Evolutionary conservation across 306 rosid species (phyloP).

Genomic region (Aeschynomene evenia): DNA sequence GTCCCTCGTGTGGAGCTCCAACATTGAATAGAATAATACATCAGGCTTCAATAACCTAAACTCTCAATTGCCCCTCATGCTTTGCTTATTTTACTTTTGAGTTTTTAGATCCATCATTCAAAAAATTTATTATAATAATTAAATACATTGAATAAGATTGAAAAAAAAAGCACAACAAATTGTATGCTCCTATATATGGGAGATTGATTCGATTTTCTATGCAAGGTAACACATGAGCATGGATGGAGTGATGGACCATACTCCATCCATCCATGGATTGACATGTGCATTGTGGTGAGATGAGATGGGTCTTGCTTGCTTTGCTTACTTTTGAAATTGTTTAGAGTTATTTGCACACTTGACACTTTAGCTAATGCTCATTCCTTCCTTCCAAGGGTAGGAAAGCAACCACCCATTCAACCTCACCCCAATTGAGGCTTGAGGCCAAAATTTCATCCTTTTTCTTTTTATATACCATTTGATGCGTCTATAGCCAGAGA

Average conservation of each 20-base stretch:
- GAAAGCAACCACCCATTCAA: background rate
- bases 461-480: background rate
- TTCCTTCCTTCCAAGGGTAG: constrained; percentile 1
- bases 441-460: background rate
- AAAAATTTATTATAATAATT: too few species aligned
- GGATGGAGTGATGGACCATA: background rate
- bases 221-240: background rate
- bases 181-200: too few species aligned
- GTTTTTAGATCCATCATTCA: background rate
- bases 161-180: too few species aligned
- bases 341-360: background rate
- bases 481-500: background rate
- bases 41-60: background rate
- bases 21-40: background rate
- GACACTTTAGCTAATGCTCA: background rate
- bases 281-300: background rate
- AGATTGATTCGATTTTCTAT: too few species aligned
- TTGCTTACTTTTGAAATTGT: constrained; percentile 5
- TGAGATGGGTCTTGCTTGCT: background rate
- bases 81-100: constrained; percentile 22
- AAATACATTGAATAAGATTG: too few species aligned
- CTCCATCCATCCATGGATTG: background rate
- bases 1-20: constrained; percentile 24
- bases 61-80: constrained; percentile 18
- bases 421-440: background rate